phyloP scores from a whole-genome alignment of 176 grass and related monocot species.

The Oryza longistaminata region DNA sequence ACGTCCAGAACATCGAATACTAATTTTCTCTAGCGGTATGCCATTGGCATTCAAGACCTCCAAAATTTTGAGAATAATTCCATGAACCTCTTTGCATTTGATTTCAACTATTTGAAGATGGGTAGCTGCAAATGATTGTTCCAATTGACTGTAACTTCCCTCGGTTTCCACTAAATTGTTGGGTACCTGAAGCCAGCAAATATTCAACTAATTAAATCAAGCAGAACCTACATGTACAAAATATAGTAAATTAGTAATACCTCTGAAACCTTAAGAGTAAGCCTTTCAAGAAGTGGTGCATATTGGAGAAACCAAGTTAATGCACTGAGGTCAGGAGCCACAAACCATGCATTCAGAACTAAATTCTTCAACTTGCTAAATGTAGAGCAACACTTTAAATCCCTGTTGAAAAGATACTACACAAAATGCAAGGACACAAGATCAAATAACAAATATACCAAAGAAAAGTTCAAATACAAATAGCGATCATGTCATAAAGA shows the following conservation, averaged over 20 bases:
- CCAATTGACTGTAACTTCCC: not conserved
- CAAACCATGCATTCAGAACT: not conserved
- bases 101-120: slow-evolving; percentile 19
- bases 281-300: slow-evolving; percentile 4
- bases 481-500: not conserved
- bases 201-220: not conserved
- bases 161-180: not conserved
- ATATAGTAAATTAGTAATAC: not conserved
- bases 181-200: not conserved
- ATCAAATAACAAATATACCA: not conserved
- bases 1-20: not conserved
- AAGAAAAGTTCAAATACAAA: not conserved
- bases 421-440: not conserved
- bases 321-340: not conserved
- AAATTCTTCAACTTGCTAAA: slow-evolving; percentile 21
- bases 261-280: not conserved
- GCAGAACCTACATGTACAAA: not conserved
- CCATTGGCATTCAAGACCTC: not conserved
- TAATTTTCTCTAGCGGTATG: slow-evolving; percentile 23
- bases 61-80: not conserved
- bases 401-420: slow-evolving; percentile 28
- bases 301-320: slow-evolving; percentile 27
- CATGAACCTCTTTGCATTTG: not conserved
- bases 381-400: not conserved
- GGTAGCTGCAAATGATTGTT: not conserved